phyloP scores from a whole-genome alignment of 2,329 filamentous ascomycete genomes.

The Fusarium sp. region DNA sequence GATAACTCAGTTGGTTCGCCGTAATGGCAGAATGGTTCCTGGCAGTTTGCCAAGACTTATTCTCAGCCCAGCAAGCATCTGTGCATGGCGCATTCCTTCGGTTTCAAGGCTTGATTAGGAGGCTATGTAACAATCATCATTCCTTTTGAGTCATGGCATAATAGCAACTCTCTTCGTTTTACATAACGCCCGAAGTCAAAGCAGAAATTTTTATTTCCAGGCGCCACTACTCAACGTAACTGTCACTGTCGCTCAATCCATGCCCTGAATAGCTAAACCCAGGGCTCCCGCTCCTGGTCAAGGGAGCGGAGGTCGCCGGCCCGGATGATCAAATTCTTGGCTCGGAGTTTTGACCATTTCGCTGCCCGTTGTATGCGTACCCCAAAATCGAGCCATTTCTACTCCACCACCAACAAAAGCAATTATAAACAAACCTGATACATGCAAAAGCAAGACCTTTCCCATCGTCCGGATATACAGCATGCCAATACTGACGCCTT shows the following conservation, averaged over 20 bases:
- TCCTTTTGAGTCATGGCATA: not conserved
- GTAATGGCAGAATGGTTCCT: not conserved
- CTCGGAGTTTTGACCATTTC: not conserved
- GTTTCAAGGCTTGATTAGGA: not conserved
- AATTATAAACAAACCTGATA: not conserved
- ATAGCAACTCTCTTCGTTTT: not conserved
- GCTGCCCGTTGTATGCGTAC: too few species aligned
- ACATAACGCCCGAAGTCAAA: not conserved
- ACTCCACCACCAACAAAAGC: not conserved
- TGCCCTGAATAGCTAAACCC: not conserved
- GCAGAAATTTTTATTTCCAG: not conserved
- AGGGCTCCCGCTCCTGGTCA: slow-evolving; percentile 1
- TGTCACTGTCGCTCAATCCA: not conserved
- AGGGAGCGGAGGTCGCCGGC: not conserved
- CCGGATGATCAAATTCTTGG: not conserved
- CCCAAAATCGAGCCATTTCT: not conserved
- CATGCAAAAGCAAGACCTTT: not conserved
- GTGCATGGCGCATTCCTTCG: not conserved
- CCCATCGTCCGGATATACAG: not conserved
- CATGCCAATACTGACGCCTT: not conserved
- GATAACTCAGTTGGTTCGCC: not conserved
- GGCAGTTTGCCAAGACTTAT: not conserved
- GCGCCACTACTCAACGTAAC: not conserved
- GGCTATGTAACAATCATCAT: not conserved
- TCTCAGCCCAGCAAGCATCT: not conserved